A percentile compares a stretch with the other conserved stretches of the same genome.
Evolutionary conservation across 106 monocot species (phyloP).

Genomic region (Acorus gramineus): DNA sequence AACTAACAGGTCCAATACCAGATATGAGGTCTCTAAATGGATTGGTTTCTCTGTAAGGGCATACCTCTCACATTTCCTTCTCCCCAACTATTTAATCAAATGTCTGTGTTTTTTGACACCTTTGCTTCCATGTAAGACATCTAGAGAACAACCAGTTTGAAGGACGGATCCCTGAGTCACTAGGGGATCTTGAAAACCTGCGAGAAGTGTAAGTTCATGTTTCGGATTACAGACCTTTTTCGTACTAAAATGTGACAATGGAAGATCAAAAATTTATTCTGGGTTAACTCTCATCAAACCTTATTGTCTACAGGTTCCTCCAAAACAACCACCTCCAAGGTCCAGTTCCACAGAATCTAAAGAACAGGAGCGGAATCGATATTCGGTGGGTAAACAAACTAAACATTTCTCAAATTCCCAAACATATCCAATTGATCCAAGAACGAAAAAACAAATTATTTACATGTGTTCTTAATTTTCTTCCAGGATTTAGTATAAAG

Average conservation of each 20-base stretch:
- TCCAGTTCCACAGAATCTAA: constrained; percentile 20
- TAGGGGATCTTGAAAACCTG: constrained; percentile 29
- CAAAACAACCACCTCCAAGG: constrained; percentile 29
- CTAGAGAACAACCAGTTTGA: constrained; percentile 43
- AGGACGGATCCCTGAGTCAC: constrained; percentile 30
- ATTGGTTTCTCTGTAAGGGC: constrained; percentile 48
- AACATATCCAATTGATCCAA: no score
- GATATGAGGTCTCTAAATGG: constrained; percentile 38
- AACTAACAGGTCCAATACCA: constrained; percentile 55
- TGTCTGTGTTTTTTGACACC: background rate
- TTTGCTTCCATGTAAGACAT: constrained; percentile 26
- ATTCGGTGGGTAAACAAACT: constrained; percentile 5
- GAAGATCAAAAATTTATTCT: no score
- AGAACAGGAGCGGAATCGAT: constrained; percentile 15
- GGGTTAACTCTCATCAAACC: no score
- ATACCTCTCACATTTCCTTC: background rate
- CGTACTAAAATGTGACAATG: no score
- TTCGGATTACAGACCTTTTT: no score
- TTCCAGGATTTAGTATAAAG: no score
- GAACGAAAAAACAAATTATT: no score
- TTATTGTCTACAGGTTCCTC: constrained; percentile 11
- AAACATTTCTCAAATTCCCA: background rate
- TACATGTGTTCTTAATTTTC: no score
- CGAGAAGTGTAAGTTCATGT: constrained; percentile 37
- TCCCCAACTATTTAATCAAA: background rate